Evolutionary conservation across 257 asterid genomes (phyloP).

Genomic region (Forsythia suspensa): DNA sequence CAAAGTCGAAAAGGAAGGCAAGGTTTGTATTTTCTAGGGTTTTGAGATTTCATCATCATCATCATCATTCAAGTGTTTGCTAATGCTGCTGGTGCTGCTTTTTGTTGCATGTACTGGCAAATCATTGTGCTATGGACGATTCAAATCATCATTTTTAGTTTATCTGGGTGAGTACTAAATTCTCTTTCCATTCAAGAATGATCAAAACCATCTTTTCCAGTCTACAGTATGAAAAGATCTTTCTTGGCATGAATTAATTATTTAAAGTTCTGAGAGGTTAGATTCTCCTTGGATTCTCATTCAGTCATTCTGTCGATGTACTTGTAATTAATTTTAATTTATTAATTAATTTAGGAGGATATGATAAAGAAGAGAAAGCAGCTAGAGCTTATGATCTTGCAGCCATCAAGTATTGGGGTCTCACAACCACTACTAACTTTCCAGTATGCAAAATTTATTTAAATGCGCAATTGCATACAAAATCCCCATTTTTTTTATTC

Average conservation of each 20-base stretch:
- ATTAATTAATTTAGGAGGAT: constrained; percentile 56
- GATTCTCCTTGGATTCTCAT: constrained; percentile 55
- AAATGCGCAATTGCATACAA: too few relatives aligned
- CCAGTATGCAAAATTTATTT: constrained; percentile 38
- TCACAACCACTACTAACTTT: constrained; percentile 84
- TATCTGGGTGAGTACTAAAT: constrained; percentile 68
- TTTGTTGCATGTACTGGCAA: constrained; percentile 45
- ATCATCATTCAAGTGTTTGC: too few relatives aligned
- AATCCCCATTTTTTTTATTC: background rate
- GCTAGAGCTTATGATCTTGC: constrained; percentile 95
- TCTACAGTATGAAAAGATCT: background rate
- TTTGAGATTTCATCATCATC: background rate
- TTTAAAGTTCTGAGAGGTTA: background rate
- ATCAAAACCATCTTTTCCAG: background rate
- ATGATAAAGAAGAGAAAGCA: constrained; percentile 92
- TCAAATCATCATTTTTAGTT: constrained; percentile 56
- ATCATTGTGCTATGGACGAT: constrained; percentile 48
- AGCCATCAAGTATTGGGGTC: constrained; percentile 92
- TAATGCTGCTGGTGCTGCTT: constrained; percentile 34
- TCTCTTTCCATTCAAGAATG: background rate
- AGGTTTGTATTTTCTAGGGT: constrained; percentile 57
- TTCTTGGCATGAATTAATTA: constrained; percentile 17
- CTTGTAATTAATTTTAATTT: constrained; percentile 14
- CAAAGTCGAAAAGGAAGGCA: constrained; percentile 96
- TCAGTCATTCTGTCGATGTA: constrained; percentile 23